phyloP scores from a whole-genome alignment of 2,329 filamentous ascomycete species.

The Rutstroemia sp. region DNA sequence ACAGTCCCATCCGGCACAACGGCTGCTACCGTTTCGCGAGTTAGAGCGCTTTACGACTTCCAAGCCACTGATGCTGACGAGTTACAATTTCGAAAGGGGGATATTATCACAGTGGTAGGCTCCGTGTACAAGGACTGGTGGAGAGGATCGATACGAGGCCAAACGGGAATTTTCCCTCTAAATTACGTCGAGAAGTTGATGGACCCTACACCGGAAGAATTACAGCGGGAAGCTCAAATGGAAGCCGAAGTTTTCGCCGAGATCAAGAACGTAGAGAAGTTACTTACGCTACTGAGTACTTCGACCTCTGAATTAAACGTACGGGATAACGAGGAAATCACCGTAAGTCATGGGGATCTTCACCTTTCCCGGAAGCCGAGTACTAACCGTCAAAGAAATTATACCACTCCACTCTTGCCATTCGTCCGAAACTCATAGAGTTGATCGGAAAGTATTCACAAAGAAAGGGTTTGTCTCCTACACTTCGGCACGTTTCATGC shows the following conservation, averaged over 20 bases:
- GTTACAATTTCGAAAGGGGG: slow-evolving; percentile 91
- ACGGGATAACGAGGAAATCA: slow-evolving; percentile 96
- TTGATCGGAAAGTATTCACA: slow-evolving; percentile 98
- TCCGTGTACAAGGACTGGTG: slow-evolving; percentile 99
- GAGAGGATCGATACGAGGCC: slow-evolving; percentile 88
- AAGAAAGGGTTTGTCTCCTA: slow-evolving; percentile 67
- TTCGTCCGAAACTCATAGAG: slow-evolving; percentile 94
- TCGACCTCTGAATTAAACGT: slow-evolving; percentile 72
- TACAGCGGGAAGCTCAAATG: slow-evolving; percentile 94
- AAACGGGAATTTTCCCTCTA: slow-evolving; percentile 94
- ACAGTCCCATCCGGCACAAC: slow-evolving; percentile 76
- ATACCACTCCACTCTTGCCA: slow-evolving; percentile 90
- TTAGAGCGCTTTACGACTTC: slow-evolving; percentile 91
- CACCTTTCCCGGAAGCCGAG: background rate
- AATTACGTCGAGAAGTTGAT: slow-evolving; percentile 98
- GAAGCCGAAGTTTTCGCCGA: slow-evolving; percentile 74
- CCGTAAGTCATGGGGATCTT: slow-evolving; percentile 40
- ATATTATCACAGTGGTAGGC: slow-evolving; percentile 94
- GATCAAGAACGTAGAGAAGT: slow-evolving; percentile 70
- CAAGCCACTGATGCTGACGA: slow-evolving; percentile 89
- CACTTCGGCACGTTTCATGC: background rate
- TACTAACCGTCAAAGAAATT: slow-evolving; percentile 47
- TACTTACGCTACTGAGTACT: slow-evolving; percentile 85
- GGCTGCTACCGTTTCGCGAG: slow-evolving; percentile 89
- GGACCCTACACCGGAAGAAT: slow-evolving; percentile 87